Evolutionary conservation across 192 early-diverging fungal species (phyloP).

Genomic region (Backusella tarrabulga): DNA sequence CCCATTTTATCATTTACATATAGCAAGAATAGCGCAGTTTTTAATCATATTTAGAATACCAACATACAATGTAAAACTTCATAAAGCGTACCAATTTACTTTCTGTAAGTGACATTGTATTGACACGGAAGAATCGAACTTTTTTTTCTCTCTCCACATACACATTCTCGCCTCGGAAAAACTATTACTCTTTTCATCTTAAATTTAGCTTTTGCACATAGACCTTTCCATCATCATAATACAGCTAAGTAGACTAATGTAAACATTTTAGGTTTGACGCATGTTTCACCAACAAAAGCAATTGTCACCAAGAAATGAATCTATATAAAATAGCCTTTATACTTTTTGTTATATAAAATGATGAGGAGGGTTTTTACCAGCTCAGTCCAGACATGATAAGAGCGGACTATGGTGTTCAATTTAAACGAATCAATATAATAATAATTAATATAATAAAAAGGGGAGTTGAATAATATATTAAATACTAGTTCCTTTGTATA

Average conservation of each 20-base stretch:
- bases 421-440: neutral
- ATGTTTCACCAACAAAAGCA: neutral
- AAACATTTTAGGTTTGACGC: slow-evolving; percentile 1
- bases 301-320: neutral
- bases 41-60: too few relatives aligned
- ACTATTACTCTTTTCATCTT: neutral
- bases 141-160: neutral
- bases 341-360: neutral
- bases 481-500: neutral
- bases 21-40: too few relatives aligned
- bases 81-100: too few relatives aligned
- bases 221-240: neutral
- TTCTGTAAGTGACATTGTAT: too few relatives aligned
- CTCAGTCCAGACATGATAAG: neutral
- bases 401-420: neutral
- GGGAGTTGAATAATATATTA: neutral
- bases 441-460: slow-evolving; percentile 5
- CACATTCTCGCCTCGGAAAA: neutral
- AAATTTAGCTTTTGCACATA: neutral
- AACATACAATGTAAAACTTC: too few relatives aligned
- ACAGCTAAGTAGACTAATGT: neutral
- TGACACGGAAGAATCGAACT: too few relatives aligned
- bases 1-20: too few relatives aligned
- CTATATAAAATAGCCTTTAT: neutral
- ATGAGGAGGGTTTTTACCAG: neutral